These are phyloP conservation scores for Colletotrichum costaricense DNA, from an alignment of 2,329 filamentous ascomycete species.

Conservation along the genomic window DNA sequence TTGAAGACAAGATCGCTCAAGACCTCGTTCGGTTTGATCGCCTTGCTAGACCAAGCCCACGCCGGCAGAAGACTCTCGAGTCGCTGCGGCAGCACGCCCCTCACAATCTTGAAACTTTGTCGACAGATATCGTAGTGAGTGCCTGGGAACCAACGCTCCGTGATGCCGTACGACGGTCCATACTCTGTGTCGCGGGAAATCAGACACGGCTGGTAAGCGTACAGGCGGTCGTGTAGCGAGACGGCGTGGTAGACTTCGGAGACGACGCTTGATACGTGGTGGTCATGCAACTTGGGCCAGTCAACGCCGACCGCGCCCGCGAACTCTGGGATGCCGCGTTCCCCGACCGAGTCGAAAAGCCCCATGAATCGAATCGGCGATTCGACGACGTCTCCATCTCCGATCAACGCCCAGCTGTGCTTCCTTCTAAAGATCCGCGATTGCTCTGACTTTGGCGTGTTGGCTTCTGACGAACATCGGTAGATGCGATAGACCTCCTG, in stretches of 20 bases:
- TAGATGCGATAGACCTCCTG: conserved; percentile 40
- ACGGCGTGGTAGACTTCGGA: conserved; percentile 40
- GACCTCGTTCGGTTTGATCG: conserved; percentile 38
- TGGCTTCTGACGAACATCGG: conserved; percentile 34
- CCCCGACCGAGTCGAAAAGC: conserved; percentile 40
- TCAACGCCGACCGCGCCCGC: conserved; percentile 38
- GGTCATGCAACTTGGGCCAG: conserved; percentile 41
- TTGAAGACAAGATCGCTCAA: conserved; percentile 37
- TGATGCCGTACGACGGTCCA: conserved; percentile 32
- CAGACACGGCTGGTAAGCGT: conserved; percentile 38
- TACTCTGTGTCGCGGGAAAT: conserved; percentile 28
- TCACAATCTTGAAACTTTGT: conserved; percentile 38
- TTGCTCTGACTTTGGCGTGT: conserved; percentile 35
- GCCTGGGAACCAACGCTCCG: conserved; percentile 40
- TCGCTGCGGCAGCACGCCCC: conserved; percentile 7
- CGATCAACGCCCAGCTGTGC: conserved; percentile 31
- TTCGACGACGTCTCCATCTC: conserved; percentile 22
- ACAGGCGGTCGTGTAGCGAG: conserved; percentile 38
- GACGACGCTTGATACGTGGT: conserved; percentile 40
- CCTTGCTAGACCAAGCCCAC: conserved; percentile 39
- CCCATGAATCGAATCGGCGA: conserved; percentile 40
- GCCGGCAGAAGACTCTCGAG: conserved; percentile 43
- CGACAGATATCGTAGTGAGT: conserved; percentile 40
- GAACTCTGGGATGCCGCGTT: conserved; percentile 37
- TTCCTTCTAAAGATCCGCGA: conserved; percentile 34